phyloP scores from a whole-genome alignment of 495 filamentous ascomycete species.

The Penicillium odoratum region DNA sequence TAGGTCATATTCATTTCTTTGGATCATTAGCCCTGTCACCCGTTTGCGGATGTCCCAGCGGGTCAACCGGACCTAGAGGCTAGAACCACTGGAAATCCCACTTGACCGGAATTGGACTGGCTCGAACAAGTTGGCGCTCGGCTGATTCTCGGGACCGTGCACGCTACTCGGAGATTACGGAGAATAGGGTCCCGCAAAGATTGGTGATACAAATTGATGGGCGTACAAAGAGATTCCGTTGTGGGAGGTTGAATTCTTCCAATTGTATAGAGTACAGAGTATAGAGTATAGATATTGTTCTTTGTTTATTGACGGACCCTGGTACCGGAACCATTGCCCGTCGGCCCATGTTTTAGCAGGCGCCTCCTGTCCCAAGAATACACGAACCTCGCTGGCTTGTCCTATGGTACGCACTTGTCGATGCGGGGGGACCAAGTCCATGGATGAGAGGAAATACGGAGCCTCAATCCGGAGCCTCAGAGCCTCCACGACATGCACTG shows the following conservation, averaged over 20 bases:
- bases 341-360: constrained; percentile 13
- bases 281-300: no score
- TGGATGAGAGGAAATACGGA: not conserved
- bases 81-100: not conserved
- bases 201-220: not conserved
- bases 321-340: constrained; percentile 8
- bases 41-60: constrained; percentile 10
- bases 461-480: not conserved
- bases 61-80: not conserved
- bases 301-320: not conserved
- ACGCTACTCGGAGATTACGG: constrained; percentile 5
- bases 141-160: constrained; percentile 11
- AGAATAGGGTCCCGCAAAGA: not conserved
- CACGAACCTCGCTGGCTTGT: constrained; percentile 1
- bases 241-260: not conserved
- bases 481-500: not conserved
- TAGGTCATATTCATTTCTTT: not conserved
- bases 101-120: constrained; percentile 2
- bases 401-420: constrained; percentile 7
- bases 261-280: not conserved
- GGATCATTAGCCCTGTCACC: not conserved
- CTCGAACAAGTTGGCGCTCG: not conserved
- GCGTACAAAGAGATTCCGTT: not conserved
- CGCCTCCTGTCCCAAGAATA: constrained; percentile 12
- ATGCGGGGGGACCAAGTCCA: constrained; percentile 5